Evolutionary conservation across 1,139 yeast genomes (phyloP).

Genomic region (Suhomyces bokatorum): DNA sequence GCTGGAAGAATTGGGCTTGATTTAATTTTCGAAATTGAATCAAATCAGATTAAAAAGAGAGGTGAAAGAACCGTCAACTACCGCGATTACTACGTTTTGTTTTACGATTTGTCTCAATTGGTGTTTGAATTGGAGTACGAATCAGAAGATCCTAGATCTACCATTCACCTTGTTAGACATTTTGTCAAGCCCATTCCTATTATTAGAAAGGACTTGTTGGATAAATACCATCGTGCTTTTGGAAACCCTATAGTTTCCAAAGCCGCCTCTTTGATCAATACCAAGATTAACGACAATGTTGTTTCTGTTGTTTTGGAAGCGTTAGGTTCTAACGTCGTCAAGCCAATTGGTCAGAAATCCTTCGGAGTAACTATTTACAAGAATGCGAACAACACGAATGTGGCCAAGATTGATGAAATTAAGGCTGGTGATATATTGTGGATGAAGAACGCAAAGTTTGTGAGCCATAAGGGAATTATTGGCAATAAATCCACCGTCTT

Average conservation of each 20-base stretch:
- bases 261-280: conserved; percentile 46
- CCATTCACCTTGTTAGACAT: conserved; percentile 48
- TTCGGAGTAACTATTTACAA: conserved; percentile 74
- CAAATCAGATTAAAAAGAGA: conserved; percentile 55
- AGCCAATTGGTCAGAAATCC: conserved; percentile 65
- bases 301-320: conserved; percentile 21
- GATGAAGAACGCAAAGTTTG: conserved; percentile 72
- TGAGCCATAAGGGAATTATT: conserved; percentile 61
- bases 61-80: conserved; percentile 51
- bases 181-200: conserved; percentile 48
- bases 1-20: conserved; percentile 47
- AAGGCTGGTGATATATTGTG: conserved; percentile 83
- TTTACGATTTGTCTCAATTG: conserved; percentile 72
- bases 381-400: conserved; percentile 59
- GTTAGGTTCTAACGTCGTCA: conserved; percentile 35
- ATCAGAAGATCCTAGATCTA: conserved; percentile 52
- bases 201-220: conserved; percentile 50
- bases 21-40: conserved; percentile 65
- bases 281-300: conserved; percentile 25
- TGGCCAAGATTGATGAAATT: conserved; percentile 60
- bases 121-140: conserved; percentile 60
- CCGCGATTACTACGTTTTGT: conserved; percentile 72
- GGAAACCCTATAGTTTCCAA: conserved; percentile 44
- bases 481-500: conserved; percentile 39
- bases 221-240: conserved; percentile 47